Evolutionary conservation across 805 yeast species (phyloP).

Genomic region (Grigorovia transvaalensis): DNA sequence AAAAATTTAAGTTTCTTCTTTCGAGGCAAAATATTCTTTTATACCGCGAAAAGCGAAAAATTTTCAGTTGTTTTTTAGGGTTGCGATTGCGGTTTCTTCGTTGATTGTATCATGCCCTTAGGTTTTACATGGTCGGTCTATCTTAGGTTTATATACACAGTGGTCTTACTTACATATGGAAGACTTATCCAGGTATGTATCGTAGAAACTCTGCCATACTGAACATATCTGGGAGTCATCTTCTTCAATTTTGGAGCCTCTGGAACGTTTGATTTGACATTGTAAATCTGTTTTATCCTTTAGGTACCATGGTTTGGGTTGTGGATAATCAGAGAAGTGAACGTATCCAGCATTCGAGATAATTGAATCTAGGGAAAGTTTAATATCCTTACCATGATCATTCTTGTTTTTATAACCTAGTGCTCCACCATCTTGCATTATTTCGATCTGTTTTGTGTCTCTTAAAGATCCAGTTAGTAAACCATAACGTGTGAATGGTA

Average conservation of each 20-base stretch:
- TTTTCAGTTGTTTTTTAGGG: not conserved
- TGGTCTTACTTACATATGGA: slow-evolving; percentile 9
- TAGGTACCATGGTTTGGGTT: slow-evolving; percentile 53
- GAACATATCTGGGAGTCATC: slow-evolving; percentile 9
- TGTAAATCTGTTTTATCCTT: slow-evolving; percentile 8
- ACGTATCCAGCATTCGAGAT: slow-evolving; percentile 34
- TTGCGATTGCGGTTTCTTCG: slow-evolving; percentile 2
- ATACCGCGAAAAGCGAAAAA: too few species aligned
- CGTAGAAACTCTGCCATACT: slow-evolving; percentile 20
- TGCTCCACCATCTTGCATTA: slow-evolving; percentile 19
- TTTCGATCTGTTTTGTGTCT: slow-evolving; percentile 14
- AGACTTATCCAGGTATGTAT: slow-evolving; percentile 10
- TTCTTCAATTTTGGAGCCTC: not conserved
- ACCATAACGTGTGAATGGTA: slow-evolving; percentile 27
- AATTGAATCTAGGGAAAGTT: slow-evolving; percentile 13
- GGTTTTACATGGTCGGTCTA: too few species aligned
- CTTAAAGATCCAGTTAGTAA: slow-evolving; percentile 22
- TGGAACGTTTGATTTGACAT: slow-evolving; percentile 11
- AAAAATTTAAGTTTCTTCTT: not conserved
- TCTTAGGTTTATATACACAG: too few species aligned
- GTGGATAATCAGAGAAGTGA: slow-evolving; percentile 59
- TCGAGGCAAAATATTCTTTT: not conserved
- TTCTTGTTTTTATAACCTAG: slow-evolving; percentile 21
- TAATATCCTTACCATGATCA: slow-evolving; percentile 10
- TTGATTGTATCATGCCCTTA: too few species aligned